Percentiles rank a stretch among this genome's conserved stretches.
Evolutionary conservation across 768 basidiomycete species (phyloP).

Genomic region (Glaciozyma antarctica): DNA sequence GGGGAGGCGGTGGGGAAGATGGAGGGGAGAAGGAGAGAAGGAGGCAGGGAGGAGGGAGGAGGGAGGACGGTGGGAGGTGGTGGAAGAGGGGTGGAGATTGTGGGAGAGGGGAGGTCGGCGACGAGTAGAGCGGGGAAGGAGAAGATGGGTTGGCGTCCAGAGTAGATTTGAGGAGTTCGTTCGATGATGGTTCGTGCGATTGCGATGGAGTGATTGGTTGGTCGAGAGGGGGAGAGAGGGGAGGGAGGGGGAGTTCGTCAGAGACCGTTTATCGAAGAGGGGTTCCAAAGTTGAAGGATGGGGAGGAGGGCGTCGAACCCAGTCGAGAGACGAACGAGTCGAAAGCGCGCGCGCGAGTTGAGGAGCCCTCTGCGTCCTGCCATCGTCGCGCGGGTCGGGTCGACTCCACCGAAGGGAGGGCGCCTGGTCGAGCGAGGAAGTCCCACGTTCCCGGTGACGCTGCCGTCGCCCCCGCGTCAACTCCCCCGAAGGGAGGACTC

Average conservation of each 20-base stretch:
- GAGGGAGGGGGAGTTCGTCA: not conserved
- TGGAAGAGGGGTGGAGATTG: constrained; percentile 15
- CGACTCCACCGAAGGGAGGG: too few relatives aligned
- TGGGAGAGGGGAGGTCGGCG: not conserved
- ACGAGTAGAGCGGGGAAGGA: not conserved
- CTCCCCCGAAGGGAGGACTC: too few relatives aligned
- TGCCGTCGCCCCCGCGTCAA: too few relatives aligned
- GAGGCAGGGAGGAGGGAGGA: not conserved
- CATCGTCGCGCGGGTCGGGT: too few relatives aligned
- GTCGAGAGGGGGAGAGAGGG: not conserved
- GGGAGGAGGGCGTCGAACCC: not conserved
- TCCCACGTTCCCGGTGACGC: too few relatives aligned
- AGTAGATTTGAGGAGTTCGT: too few relatives aligned
- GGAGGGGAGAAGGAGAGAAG: not conserved
- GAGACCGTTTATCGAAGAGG: not conserved
- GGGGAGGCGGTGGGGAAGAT: not conserved
- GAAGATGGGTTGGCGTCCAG: not conserved
- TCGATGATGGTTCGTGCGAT: too few relatives aligned
- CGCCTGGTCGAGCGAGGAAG: too few relatives aligned
- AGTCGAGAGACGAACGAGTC: too few relatives aligned
- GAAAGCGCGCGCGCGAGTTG: too few relatives aligned
- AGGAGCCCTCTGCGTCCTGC: too few relatives aligned
- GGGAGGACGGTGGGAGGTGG: constrained; percentile 3
- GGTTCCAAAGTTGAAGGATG: not conserved
- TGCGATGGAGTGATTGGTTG: too few relatives aligned